phyloP scores from a whole-genome alignment of 257 asterid species.

The Fraxinus excelsior region DNA sequence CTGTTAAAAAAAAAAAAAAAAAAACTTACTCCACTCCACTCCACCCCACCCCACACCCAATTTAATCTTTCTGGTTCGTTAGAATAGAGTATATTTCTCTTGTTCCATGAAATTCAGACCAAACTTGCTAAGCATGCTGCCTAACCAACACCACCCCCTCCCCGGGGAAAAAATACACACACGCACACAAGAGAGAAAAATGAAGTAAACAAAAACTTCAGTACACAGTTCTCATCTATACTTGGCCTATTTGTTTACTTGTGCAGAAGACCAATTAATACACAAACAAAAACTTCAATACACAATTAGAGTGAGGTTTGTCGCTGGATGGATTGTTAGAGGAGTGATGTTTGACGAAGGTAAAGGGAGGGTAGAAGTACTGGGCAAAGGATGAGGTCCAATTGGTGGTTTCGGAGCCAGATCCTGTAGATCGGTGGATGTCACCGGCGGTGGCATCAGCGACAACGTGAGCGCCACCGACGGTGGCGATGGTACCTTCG shows the following conservation, averaged over 20 bases:
- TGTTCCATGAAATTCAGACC: background rate
- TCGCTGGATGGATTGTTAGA: too few species aligned
- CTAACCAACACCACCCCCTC: too few species aligned
- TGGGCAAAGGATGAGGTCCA: constrained; percentile 68
- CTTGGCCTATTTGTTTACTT: background rate
- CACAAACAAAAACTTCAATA: background rate
- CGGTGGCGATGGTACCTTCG: too few species aligned
- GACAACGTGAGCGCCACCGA: too few species aligned
- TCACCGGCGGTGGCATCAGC: constrained; percentile 53
- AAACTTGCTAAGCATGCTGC: too few species aligned
- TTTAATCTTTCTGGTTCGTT: constrained; percentile 4
- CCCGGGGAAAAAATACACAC: too few species aligned
- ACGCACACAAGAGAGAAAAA: too few species aligned
- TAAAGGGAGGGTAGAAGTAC: constrained; percentile 32
- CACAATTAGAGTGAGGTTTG: too few species aligned
- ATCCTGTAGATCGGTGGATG: constrained; percentile 81
- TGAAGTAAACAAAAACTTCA: background rate
- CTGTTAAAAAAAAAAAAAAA: constrained; percentile 1
- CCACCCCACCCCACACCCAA: background rate
- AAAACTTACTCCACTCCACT: too few species aligned
- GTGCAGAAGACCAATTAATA: background rate
- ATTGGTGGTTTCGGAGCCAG: constrained; percentile 69
- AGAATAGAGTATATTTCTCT: constrained; percentile 4
- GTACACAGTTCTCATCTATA: background rate
- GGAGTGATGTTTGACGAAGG: constrained; percentile 41